A percentile compares a stretch with the other conserved stretches of the same genome.
These are phyloP conservation scores for Verticillium isaacii DNA, from an alignment of 2,329 filamentous ascomycete genomes.

Conservation along the genomic window DNA sequence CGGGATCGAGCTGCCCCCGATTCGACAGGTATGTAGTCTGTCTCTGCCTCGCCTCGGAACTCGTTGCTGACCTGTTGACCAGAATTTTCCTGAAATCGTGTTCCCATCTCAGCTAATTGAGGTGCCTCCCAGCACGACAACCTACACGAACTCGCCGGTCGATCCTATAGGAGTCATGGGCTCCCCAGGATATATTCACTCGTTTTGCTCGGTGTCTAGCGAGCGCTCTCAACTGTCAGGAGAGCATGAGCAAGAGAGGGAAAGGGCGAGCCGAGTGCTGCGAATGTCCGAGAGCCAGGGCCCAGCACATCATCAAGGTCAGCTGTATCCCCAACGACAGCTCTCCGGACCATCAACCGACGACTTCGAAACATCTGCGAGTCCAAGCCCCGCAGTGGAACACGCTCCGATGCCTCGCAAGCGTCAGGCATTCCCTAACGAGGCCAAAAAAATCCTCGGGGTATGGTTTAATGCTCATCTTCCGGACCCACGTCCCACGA, in stretches of 20 bases:
- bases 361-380: slow-evolving; percentile 27
- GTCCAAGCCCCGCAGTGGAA: slow-evolving; percentile 27
- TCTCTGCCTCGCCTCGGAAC: neutral
- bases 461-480: too few species aligned
- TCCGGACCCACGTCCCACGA: too few species aligned
- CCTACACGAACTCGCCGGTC: slow-evolving; percentile 23
- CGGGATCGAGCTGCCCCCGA: slow-evolving; percentile 43
- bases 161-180: slow-evolving; percentile 23
- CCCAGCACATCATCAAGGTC: slow-evolving; percentile 22
- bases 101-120: slow-evolving; percentile 27
- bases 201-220: slow-evolving; percentile 31
- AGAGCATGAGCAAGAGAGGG: slow-evolving; percentile 32
- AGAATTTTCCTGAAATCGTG: slow-evolving; percentile 44
- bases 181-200: slow-evolving; percentile 45
- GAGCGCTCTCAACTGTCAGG: slow-evolving; percentile 43
- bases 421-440: slow-evolving; percentile 22
- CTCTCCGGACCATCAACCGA: slow-evolving; percentile 20
- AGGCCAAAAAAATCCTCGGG: slow-evolving; percentile 10
- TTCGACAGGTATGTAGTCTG: slow-evolving; percentile 41
- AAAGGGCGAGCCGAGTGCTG: slow-evolving; percentile 39
- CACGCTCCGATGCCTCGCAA: slow-evolving; percentile 24
- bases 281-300: slow-evolving; percentile 36
- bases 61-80: slow-evolving; percentile 8
- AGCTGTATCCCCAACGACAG: slow-evolving; percentile 28
- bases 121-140: slow-evolving; percentile 21